phyloP scores from a whole-genome alignment of 495 filamentous ascomycete species.

The Rusavskia elegans region DNA sequence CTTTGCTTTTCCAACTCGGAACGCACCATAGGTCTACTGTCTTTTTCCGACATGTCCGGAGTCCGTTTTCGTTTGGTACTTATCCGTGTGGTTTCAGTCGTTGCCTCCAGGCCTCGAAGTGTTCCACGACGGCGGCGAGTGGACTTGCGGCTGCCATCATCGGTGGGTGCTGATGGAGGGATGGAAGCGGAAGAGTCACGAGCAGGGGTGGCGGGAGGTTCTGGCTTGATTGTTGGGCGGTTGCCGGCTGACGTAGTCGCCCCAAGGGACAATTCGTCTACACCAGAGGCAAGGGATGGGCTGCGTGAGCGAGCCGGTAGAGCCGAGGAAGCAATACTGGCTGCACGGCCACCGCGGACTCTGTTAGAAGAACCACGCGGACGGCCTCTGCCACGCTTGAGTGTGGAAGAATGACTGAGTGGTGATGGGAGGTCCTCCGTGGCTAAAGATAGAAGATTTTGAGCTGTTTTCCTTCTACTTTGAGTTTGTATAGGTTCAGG shows the following conservation, averaged over 20 bases:
- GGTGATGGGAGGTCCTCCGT: background rate
- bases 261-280: constrained; percentile 36
- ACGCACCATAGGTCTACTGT: constrained; percentile 15
- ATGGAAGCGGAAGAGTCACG: constrained; percentile 20
- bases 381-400: constrained; percentile 12
- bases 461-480: constrained; percentile 6
- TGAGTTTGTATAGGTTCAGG: background rate
- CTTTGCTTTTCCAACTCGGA: constrained; percentile 1
- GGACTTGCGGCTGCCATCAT: constrained; percentile 13
- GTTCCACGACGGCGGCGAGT: constrained; percentile 17
- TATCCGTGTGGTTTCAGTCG: constrained; percentile 27
- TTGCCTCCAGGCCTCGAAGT: constrained; percentile 30
- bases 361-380: constrained; percentile 23
- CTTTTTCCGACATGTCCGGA: constrained; percentile 20
- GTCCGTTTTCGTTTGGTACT: constrained; percentile 13
- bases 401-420: background rate
- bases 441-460: constrained; percentile 1
- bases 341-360: constrained; percentile 25
- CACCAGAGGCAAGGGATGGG: constrained; percentile 40
- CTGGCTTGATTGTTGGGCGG: constrained; percentile 41
- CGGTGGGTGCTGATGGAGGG: constrained; percentile 7
- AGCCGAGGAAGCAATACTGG: constrained; percentile 36
- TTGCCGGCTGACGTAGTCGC: constrained; percentile 22
- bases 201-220: constrained; percentile 43
- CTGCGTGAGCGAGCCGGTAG: constrained; percentile 31